Percentiles rank a stretch among this genome's conserved stretches.
phyloP scores from a whole-genome alignment of 768 basidiomycete genomes.

The Butyriboletus loyo region DNA sequence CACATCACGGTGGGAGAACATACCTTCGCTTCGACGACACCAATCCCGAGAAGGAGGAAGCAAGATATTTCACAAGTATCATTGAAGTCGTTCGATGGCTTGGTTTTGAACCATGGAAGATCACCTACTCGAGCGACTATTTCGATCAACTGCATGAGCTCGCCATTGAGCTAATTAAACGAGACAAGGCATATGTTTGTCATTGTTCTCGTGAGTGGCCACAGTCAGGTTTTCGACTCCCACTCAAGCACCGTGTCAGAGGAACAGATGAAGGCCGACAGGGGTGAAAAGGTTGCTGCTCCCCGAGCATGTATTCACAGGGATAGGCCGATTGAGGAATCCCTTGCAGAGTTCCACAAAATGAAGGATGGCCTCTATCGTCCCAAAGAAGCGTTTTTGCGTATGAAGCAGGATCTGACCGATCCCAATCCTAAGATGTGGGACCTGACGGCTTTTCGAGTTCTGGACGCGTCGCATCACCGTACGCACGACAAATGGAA shows the following conservation, averaged over 20 bases:
- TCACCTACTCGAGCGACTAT: conserved; percentile 98
- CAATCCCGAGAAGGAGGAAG: conserved; percentile 98
- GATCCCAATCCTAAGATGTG: conserved; percentile 99
- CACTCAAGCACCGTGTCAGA: conserved; percentile 43
- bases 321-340: conserved; percentile 80
- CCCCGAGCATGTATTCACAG: conserved; percentile 88
- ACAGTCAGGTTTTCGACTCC: background rate
- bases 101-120: conserved; percentile 97
- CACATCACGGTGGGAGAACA: conserved; percentile 86
- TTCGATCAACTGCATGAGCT: conserved; percentile 84
- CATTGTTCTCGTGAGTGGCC: conserved; percentile 83
- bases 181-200: conserved; percentile 93
- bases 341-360: conserved; percentile 79
- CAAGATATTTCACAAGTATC: conserved; percentile 92
- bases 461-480: conserved; percentile 87
- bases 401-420: conserved; percentile 95
- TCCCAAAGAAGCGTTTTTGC: conserved; percentile 87
- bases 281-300: conserved; percentile 80
- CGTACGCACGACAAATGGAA: conserved; percentile 92
- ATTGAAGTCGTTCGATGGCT: conserved; percentile 95
- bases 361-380: conserved; percentile 91
- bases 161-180: conserved; percentile 82
- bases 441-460: conserved; percentile 96
- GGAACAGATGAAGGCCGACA: conserved; percentile 86
- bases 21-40: conserved; percentile 98